Base-by-base conservation (phyloP, 1,284 basidiomycete species). In the Caloboletus firmus region DNA sequence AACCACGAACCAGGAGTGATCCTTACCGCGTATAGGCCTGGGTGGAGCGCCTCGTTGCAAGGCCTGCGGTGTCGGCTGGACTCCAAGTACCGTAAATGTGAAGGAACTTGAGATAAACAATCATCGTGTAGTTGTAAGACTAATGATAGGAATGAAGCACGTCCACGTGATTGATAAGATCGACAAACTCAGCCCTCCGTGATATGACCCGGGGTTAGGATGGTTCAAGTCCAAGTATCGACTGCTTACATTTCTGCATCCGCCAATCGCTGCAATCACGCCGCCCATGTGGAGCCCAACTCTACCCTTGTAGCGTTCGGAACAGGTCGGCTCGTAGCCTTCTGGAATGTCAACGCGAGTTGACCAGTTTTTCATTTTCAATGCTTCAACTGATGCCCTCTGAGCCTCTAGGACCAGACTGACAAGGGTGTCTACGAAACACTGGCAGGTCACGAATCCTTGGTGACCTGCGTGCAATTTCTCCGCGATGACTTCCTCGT, bases 381-480 rank as follows among this genome's bases (percentile, higher is more conserved):
- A 40, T 45, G 9, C 35, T 18, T 26, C 22, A n/a, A 12, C 49
- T 59, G 47, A 68, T 30, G 24, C 15, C 26, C 30, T 35, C 32
- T n/a, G 24, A 41, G 22, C 28, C 28, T 51, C 35, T 39, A 89
- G 84, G 76, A 81, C 57, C 58, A 69, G 11, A 56, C 64, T 20
- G 79, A 82, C 59, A 66, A 67, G 41, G 89, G 91, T 1, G 78
- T 94, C 18, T 74, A 75, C 31, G 70, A 79, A 52, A 93, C 92
- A 1, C 76, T 96, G 4, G 79, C 84, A 1, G 92, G 87, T 1
- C 92, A 95, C 64, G 71, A 81, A 46, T 84, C 83, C 5, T 67
- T 82, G n/a, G 81, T 97, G 20, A 93, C 92, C 34, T 87, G 84
- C 34, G 78, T 94, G 45, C 83, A 84, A 54, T 89, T 91, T 61